A percentile compares a stretch with the other conserved stretches of the same genome.
Evolutionary conservation across 352 stramenopile genomes (phyloP).

Genomic region (Phytophthora meadii): DNA sequence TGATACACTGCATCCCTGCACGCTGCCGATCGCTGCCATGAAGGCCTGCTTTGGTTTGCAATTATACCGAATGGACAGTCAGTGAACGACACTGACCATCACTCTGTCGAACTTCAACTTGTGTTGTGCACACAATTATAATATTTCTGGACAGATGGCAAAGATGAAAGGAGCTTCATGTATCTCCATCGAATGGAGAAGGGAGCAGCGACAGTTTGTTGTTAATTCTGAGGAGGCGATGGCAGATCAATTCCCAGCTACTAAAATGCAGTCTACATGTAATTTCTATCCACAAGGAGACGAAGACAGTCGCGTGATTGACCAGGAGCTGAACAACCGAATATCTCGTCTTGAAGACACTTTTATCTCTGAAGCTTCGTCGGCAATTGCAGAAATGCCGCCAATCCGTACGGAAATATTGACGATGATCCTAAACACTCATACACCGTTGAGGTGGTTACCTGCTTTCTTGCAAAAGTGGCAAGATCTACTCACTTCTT

Average conservation of each 20-base stretch:
- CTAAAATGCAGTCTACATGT: background rate
- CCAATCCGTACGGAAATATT: constrained; percentile 16
- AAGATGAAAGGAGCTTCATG: background rate
- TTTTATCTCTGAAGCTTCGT: background rate
- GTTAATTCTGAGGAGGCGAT: constrained; percentile 15
- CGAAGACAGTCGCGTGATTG: constrained; percentile 9
- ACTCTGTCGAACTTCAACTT: no score
- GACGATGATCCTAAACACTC: constrained; percentile 11
- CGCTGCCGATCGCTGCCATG: no score
- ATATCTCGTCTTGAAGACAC: constrained; percentile 8
- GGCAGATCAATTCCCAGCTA: constrained; percentile 3
- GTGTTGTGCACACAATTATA: no score
- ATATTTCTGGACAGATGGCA: no score
- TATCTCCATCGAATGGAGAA: constrained; percentile 14
- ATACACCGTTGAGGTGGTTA: constrained; percentile 19
- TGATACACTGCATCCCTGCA: no score
- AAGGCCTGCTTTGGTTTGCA: no score
- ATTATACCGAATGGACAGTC: no score
- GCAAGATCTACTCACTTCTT: constrained; percentile 8
- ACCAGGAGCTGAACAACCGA: constrained; percentile 12
- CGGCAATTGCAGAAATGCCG: constrained; percentile 15
- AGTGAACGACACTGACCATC: no score
- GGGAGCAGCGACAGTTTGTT: constrained; percentile 11
- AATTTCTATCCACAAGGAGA: background rate
- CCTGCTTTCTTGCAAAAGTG: constrained; percentile 18